Conservation (phyloP, 306 rosid species). For the Ceratonia siliqua region DNA sequence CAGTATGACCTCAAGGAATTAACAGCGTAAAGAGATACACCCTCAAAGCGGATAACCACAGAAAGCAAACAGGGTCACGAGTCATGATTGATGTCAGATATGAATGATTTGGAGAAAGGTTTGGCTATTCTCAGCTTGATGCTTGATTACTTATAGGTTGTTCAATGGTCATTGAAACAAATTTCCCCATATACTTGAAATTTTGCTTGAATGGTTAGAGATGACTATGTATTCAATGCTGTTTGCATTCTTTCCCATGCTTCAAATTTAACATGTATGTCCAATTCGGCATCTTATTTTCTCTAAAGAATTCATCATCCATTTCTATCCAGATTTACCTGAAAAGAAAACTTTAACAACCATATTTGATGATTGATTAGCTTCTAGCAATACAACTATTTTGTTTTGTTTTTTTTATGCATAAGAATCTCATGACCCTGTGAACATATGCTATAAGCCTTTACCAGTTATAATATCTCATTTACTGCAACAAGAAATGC, state of each 20-base stretch:
- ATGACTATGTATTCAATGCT: slow-evolving; percentile 22
- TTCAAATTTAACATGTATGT: background rate
- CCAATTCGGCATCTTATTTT: background rate
- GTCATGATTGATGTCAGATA: slow-evolving; percentile 20
- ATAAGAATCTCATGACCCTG: background rate
- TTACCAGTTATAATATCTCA: background rate
- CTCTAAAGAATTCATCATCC: background rate
- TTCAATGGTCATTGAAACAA: slow-evolving; percentile 20
- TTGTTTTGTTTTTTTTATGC: background rate
- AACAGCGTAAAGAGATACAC: slow-evolving; percentile 31
- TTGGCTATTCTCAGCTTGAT: slow-evolving; percentile 24
- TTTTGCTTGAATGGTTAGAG: slow-evolving; percentile 35
- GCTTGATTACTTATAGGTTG: slow-evolving; percentile 10
- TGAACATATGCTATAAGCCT: background rate
- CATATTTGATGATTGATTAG: background rate
- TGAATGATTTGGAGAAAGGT: slow-evolving; percentile 24
- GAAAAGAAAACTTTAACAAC: background rate
- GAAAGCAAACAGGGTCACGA: slow-evolving; percentile 31
- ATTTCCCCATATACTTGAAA: slow-evolving; percentile 33
- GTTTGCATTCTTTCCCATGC: background rate
- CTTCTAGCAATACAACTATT: background rate
- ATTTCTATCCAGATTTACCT: background rate
- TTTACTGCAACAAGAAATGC: background rate
- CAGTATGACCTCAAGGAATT: slow-evolving; percentile 63
- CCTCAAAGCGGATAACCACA: slow-evolving; percentile 14